Evolutionary conservation across 139 green algal genomes (phyloP).

Genomic region (Marvania coccoides): DNA sequence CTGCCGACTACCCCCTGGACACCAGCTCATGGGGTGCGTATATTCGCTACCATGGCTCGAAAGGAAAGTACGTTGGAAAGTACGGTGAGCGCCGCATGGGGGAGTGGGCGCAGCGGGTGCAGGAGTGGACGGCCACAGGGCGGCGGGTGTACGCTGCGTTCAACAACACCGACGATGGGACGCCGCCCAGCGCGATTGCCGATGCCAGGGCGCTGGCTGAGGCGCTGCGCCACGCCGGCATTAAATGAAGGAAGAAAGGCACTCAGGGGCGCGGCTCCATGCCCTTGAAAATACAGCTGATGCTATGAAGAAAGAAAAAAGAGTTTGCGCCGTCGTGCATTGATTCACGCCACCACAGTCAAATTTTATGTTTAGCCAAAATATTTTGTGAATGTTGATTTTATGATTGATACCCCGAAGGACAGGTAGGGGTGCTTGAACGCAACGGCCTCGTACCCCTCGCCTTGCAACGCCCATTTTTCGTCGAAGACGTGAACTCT

Average conservation of each 20-base stretch:
- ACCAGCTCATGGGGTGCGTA: constrained; percentile 19
- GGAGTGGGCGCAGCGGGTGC: not conserved
- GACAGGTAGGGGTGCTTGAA: not conserved
- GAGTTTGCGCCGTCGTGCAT: too few relatives aligned
- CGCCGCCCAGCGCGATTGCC: not conserved
- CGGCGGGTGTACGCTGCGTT: not conserved
- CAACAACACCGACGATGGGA: not conserved
- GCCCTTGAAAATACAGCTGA: too few relatives aligned
- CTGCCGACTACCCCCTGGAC: constrained; percentile 9
- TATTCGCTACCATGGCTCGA: constrained; percentile 11
- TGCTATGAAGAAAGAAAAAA: too few relatives aligned
- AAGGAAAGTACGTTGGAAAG: constrained; percentile 3
- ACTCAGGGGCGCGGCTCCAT: not conserved
- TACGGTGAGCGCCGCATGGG: not conserved
- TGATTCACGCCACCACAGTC: too few relatives aligned
- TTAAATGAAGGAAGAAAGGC: not conserved
- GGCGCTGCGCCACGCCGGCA: not conserved
- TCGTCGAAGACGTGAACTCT: constrained; percentile 6
- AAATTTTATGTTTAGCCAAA: not conserved
- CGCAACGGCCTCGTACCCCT: constrained; percentile 8
- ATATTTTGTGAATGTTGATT: not conserved
- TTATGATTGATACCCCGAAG: not conserved
- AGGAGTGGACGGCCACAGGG: not conserved
- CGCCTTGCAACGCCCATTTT: constrained; percentile 2
- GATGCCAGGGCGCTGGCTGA: not conserved